phyloP scores from a whole-genome alignment of 2,329 filamentous ascomycete species.

The Balansia obtecta region DNA sequence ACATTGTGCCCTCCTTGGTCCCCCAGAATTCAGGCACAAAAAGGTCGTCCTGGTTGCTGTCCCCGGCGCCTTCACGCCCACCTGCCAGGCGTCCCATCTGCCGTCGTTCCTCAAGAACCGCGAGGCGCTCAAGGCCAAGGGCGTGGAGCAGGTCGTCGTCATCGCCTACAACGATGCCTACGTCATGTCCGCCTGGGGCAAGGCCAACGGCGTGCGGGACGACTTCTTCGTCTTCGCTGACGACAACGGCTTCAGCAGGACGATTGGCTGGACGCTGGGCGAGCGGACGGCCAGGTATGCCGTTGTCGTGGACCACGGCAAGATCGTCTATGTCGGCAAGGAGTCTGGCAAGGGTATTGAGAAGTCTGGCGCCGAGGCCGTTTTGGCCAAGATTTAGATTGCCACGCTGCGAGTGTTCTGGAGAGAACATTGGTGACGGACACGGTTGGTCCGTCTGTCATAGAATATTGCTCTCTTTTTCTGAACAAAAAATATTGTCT shows the following conservation, averaged over 20 bases:
- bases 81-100: slow-evolving; percentile 71
- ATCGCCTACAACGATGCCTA: slow-evolving; percentile 77
- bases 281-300: slow-evolving; percentile 70
- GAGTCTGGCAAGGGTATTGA: slow-evolving; percentile 43
- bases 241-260: slow-evolving; percentile 56
- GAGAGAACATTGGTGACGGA: too few relatives aligned
- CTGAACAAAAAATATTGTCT: too few relatives aligned
- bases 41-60: slow-evolving; percentile 45
- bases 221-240: slow-evolving; percentile 69
- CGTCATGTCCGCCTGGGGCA: slow-evolving; percentile 84
- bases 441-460: background rate
- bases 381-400: slow-evolving; percentile 38
- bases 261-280: slow-evolving; percentile 63
- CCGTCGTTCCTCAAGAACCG: slow-evolving; percentile 67
- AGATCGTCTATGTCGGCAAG: slow-evolving; percentile 67
- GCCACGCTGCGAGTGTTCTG: too few relatives aligned
- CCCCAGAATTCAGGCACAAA: slow-evolving; percentile 40
- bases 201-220: slow-evolving; percentile 68
- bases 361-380: slow-evolving; percentile 39
- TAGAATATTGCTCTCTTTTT: background rate
- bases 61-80: slow-evolving; percentile 71
- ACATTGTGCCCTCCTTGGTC: background rate
- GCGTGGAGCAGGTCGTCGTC: slow-evolving; percentile 70
- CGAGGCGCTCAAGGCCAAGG: slow-evolving; percentile 61
- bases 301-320: slow-evolving; percentile 71